Evolutionary conservation across 2,329 filamentous ascomycete species (phyloP).

Genomic region (Nemania serpens): DNA sequence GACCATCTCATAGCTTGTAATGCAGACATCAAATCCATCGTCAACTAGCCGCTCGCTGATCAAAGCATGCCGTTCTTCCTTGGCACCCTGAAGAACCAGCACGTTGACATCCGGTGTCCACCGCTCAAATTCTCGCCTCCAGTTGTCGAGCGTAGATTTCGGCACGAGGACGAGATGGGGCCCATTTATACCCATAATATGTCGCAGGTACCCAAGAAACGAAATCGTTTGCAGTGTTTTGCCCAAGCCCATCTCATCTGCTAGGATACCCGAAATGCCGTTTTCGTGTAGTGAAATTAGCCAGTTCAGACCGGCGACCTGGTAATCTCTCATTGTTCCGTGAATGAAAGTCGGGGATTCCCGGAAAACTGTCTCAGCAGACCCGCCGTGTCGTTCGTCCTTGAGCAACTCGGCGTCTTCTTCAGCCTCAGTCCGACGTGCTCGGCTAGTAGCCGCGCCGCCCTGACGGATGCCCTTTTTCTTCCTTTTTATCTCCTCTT

Average conservation of each 20-base stretch:
- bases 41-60: conserved; percentile 92
- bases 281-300: conserved; percentile 97
- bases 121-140: conserved; percentile 89
- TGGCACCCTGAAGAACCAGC: conserved; percentile 89
- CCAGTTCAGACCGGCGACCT: conserved; percentile 95
- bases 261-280: conserved; percentile 95
- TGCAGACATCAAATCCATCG: conserved; percentile 95
- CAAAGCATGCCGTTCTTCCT: conserved; percentile 85
- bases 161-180: conserved; percentile 92
- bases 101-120: conserved; percentile 98
- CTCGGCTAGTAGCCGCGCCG: conserved; percentile 76
- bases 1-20: conserved; percentile 99
- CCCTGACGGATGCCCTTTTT: conserved; percentile 80
- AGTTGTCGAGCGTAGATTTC: conserved; percentile 97
- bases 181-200: conserved; percentile 85
- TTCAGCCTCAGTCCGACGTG: conserved; percentile 92
- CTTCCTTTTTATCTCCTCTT: conserved; percentile 70
- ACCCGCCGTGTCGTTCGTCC: conserved; percentile 86
- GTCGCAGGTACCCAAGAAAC: conserved; percentile 92
- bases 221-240: conserved; percentile 98
- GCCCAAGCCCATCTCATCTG: conserved; percentile 97
- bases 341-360: conserved; percentile 92
- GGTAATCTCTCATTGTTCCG: conserved; percentile 93
- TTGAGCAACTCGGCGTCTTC: conserved; percentile 89
- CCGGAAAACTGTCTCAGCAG: conserved; percentile 87